Evolutionary conservation across 495 filamentous ascomycete genomes (phyloP), one percentile per base, ranked within the genome.

Genomic region (Lasiosphaeria ovina): DNA sequence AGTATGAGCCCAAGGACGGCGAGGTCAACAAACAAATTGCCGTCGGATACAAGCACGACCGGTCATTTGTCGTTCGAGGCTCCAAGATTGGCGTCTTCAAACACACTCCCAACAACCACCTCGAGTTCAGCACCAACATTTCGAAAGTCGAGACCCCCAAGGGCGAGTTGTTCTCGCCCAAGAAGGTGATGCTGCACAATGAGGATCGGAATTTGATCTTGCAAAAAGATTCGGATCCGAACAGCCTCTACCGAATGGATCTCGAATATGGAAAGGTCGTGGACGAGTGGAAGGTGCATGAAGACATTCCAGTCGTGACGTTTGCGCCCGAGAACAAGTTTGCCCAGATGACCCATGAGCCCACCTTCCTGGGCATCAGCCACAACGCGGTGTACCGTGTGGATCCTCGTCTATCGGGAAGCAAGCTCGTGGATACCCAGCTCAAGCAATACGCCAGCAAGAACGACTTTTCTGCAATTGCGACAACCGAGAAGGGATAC

Each of bases 41-140:
- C n/a, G 94, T 98, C 53, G 94, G 95, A 35, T 97, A 96, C 79
- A 98, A 97, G 77, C 89, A 97, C 64, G 95, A 98, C 67, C 84
- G 95, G 33, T 97, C 92, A 2, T 98, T 98, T 59, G 94, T 98
- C 50, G 92, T 98, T 24, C 89, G 94, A 60, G 94, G 94, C 36
- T 92, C 90, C 64, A 96, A 97, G 81, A 98, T 98, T 69, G 94
- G 94, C 55, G 95, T 98, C 35, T 98, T 98, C 83, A 98, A 96
- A 76, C 95, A 98, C 66, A 97, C 91, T 0, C 79, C 85, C 10
- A 89, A 96, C 74, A 95, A 98, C 70, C 87, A 93, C 55, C 83
- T 98, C 35, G 89, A 98, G 74, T 98, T 98, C 74, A 90, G 89
- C n/a, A 98, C 94, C 24, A 97, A 89, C 64, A 98, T 98, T 62